Conservation (phyloP, 2,329 filamentous ascomycete species). For the Coniochaeta sp. region DNA sequence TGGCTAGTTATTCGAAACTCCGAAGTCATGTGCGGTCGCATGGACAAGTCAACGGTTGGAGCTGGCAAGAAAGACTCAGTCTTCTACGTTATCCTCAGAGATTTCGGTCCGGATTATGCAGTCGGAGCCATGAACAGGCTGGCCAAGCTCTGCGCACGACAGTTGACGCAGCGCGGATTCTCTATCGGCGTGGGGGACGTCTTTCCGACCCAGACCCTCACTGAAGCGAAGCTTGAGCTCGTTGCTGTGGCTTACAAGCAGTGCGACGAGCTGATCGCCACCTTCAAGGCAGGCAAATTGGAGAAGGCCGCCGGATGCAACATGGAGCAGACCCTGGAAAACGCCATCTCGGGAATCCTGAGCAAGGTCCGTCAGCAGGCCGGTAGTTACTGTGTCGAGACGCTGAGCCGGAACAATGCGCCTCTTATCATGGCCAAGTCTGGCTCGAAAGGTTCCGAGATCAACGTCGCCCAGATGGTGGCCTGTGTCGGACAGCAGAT, state of each 20-base stretch:
- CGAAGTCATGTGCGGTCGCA: constrained; percentile 92
- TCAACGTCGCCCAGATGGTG: constrained; percentile 99
- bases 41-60: constrained; percentile 98
- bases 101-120: constrained; percentile 85
- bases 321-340: constrained; percentile 87
- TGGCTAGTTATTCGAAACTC: constrained; percentile 94
- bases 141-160: constrained; percentile 81
- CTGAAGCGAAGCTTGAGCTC: constrained; percentile 64
- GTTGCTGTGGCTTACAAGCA: constrained; percentile 72
- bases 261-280: constrained; percentile 75
- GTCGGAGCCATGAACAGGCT: constrained; percentile 90
- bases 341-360: constrained; percentile 81
- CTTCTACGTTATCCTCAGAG: constrained; percentile 92
- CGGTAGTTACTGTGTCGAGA: constrained; percentile 82
- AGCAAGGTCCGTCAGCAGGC: constrained; percentile 87
- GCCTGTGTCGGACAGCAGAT: constrained; percentile 96
- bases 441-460: constrained; percentile 91
- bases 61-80: constrained; percentile 96
- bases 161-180: constrained; percentile 85
- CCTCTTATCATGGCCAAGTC: constrained; percentile 96
- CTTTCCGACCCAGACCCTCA: constrained; percentile 67
- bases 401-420: constrained; percentile 84
- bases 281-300: constrained; percentile 72
- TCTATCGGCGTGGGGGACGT: constrained; percentile 96
- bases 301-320: constrained; percentile 84